Evolutionary conservation across 805 yeast species (phyloP), one percentile per base, ranked within the genome.

Genomic region (Starmerella geochares): DNA sequence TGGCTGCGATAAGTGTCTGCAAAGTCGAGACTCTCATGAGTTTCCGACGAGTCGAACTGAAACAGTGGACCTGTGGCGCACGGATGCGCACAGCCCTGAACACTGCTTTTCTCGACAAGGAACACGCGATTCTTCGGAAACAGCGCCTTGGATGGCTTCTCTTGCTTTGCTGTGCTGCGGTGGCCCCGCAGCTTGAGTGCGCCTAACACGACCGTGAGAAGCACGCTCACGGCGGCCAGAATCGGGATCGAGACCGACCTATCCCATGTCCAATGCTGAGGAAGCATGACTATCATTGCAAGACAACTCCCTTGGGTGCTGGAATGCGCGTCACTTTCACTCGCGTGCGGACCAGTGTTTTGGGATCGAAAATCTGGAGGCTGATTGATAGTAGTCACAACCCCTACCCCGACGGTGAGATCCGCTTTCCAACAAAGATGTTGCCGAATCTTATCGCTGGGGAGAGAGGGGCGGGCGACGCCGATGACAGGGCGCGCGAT

Each of bases 31-130:
- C 32, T 40, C 24, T 7, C 32, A 16, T 17, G 50, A 28, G 25
- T 29, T 4, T 48, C 51, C n/a, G 25, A 16, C 31, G 37, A 8
- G 27, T 44, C 46, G 42, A 35, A 49, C 31, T 45, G 49, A 41
- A 49, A 49, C n/a, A 31, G 46, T 14, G 49, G 46, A 3, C 47
- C 43, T 17, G 53, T 50, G 16, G 53, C 31, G 21, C 53, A 50
- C 17, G 50, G 42, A 33, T 32, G 32, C 13, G 53, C 53, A 31
- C 38, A 38, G 41, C 49, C 45, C 7, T 17, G n/a, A 20, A 11
- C 49, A n/a, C 13, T 6, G 32, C 29, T 3, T 27, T 46, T 50
- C 29, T 50, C 53, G 23, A 29, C 14, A 25, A 50, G 46, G 11
- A 46, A 40, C 24, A 17, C 33, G 11, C 50, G 35, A 2, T n/a